Base-by-base conservation (phyloP, 2,329 filamentous ascomycete species). In the Microcyclospora tardicrescens region DNA sequence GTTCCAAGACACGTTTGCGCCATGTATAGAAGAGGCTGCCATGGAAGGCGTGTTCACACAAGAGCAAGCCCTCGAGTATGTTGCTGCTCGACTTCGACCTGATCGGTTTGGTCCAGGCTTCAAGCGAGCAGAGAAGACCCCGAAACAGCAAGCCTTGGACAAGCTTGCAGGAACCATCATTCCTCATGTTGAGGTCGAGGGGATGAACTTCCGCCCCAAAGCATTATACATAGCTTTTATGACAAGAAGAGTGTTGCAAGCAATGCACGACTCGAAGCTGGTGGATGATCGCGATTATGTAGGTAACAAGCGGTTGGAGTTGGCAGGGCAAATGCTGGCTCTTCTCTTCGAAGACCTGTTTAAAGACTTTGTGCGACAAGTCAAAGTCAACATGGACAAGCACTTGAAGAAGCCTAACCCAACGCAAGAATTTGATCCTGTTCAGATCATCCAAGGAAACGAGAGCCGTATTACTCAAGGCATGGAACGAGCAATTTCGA, bases 261-360 rank as follows among this genome's bases (percentile, higher is more conserved):
- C 87, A 2, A 81, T 86, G 55, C 82, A 91, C 43, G 84, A 98
- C 55, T 75, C 83, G 1, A 85, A 81, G 40, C 68, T 96, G 38
- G 85, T 98, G 2, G 91, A 98, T 52, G 91, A 98, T 59, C 76
- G 91, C 56, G 93, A 98, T 63, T 98, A 96, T 55, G 86, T 98
- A 24, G 91, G 91, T 48, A 98, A 98, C 65, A 98, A 98, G 64
- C 78, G 91, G 43, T 69, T 98, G 33, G 91, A 98, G 61, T 62
- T 98, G 62, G 93, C 93, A 38, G 91, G 91, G 0, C 91, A 96
- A 62, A 79, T 98, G 57, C 66, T 98, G 44, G 87, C 91, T 2
- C 71, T 98, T 1, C 71, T 98, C 0, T 98, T 98, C 50, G 93
- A 98, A 61, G 93, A 98, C 68, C 64, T 95, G 43, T 98, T 98